Evolutionary conservation across 306 rosid species (phyloP).

Genomic region (Fragaria iinumae): DNA sequence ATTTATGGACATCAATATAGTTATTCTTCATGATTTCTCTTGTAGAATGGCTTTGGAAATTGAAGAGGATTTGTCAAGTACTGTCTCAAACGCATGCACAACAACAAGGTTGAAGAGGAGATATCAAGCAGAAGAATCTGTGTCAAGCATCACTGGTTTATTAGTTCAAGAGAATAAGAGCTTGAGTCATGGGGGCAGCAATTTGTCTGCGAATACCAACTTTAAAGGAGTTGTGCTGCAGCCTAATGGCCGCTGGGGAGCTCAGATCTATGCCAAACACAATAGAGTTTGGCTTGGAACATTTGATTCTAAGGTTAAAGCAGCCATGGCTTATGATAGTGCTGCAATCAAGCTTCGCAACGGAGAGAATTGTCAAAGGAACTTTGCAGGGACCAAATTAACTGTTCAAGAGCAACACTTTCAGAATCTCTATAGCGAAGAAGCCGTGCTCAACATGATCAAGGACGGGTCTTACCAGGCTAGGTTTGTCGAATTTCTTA

Average conservation of each 20-base stretch:
- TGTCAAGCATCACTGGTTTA: conserved; percentile 21
- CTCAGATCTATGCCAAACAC: conserved; percentile 35
- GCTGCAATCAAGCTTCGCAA: conserved; percentile 38
- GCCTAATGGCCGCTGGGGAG: conserved; percentile 41
- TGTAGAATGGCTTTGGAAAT: conserved; percentile 5
- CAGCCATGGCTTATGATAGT: conserved; percentile 42
- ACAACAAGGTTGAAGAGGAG: background rate
- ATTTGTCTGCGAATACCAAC: conserved; percentile 7
- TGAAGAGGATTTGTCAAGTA: conserved; percentile 39
- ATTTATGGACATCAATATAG: background rate
- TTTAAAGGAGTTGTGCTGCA: conserved; percentile 32
- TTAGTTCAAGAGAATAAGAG: conserved; percentile 12
- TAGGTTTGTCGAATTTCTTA: conserved; percentile 21
- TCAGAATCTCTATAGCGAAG: conserved; percentile 24
- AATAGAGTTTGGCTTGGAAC: conserved; percentile 38
- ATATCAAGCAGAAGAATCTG: conserved; percentile 23
- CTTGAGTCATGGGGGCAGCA: background rate
- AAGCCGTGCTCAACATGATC: conserved; percentile 36
- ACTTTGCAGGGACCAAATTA: conserved; percentile 31
- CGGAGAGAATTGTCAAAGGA: conserved; percentile 23
- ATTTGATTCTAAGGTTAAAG: conserved; percentile 32
- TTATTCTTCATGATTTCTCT: background rate
- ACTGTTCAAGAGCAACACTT: conserved; percentile 30
- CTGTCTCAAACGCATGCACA: conserved; percentile 2
- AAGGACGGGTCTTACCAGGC: conserved; percentile 36